Evolutionary conservation across 352 stramenopile genomes (phyloP), one percentile per base, ranked within the genome.

Genomic region (Pythium apleroticum): DNA sequence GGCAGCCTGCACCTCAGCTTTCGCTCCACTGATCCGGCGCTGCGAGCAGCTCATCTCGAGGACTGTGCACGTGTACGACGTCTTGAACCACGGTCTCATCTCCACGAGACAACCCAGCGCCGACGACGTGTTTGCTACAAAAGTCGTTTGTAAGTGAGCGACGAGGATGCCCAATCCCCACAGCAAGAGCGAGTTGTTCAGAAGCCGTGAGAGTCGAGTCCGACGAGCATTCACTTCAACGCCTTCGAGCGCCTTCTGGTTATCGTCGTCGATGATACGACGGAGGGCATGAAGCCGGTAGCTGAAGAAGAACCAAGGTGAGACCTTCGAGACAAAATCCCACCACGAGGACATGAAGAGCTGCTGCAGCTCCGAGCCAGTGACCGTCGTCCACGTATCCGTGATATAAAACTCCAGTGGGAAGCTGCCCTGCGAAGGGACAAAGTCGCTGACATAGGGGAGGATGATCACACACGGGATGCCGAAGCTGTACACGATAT

Each of bases 11-110:
- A 3, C 53, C 27, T 67, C 60, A 12, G 49, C 7, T n/a, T 19
- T 8, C 0, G 9, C 22, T 15, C 52, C 65, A 11, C 12, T 10
- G 27, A 71, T 67, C 10, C 12, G 27, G 4, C 57, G 50, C 43
- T 68, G 45, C 10, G 39, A 56, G 46, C 65, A 72, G 39, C 60
- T 72, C 20, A 68, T 31, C 24, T 72, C 59, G 1, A 64, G 19
- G 3, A 72, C 54, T 0, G 59, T 27, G 37, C 65, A 72, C n/a
- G 53, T 58, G 53, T 64, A 61, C 6, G 25, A 20, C 3, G 30
- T 49, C 14, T 31, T 45, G 4, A 57, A 33, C 43, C 57, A 59
- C 19, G 53, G 65, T 8, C 53, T 41, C 58, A 67, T 55, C 33
- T 71, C 65, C 4, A 68, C 12, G 2, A 66, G 20, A 45, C 64